Evolutionary conservation across 2,329 filamentous ascomycete species (phyloP), one percentile per base, ranked within the genome.

Genomic region (Cytospora paraplurivora): DNA sequence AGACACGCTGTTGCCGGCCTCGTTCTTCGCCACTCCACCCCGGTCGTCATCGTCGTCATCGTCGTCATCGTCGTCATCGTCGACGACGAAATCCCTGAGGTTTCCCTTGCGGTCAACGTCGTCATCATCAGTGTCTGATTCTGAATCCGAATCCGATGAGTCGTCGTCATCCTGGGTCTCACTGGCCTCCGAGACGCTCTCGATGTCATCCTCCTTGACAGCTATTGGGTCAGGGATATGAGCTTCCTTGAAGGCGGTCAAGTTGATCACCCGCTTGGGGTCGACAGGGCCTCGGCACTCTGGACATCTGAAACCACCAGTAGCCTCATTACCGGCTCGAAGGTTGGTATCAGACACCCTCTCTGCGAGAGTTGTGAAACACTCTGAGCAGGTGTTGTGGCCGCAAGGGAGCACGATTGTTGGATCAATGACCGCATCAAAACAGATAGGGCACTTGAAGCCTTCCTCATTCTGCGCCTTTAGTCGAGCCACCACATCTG

Each of bases 381-480:
- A 97, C 67, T 93, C 89, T 1, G 83, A 78, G 74, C 93, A 97
- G 32, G 87, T 87, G 65, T 88, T 86, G 71, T 97, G 93, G 1
- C 93, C 93, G 71, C 93, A 97, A 1, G 92, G 92, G 58, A 92
- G 81, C 73, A 93, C 89, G 67, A 96, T 91, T 3, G 85, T 85
- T 0, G 91, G 90, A 66, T 93, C 93, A 15, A 84, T 81, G 7
- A 89, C 85, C 2, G 81, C 87, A 70, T 97, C 93, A 64, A 90
- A 88, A 73, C 93, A 97, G 21, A 95, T 87, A 0, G 91, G 91
- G 71, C 93, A 96, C 72, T 93, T 89, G 56, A 94, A 91, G 2
- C 80, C 83, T 1, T 86, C 80, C 1, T 74, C 72, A 1, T 71
- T 72, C 12, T 59, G 56, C 3, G 50, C 57, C 68, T 79, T 89